Conservation (phyloP, 2,329 filamentous ascomycete genomes). For the Pestalotiopsis sp. region DNA sequence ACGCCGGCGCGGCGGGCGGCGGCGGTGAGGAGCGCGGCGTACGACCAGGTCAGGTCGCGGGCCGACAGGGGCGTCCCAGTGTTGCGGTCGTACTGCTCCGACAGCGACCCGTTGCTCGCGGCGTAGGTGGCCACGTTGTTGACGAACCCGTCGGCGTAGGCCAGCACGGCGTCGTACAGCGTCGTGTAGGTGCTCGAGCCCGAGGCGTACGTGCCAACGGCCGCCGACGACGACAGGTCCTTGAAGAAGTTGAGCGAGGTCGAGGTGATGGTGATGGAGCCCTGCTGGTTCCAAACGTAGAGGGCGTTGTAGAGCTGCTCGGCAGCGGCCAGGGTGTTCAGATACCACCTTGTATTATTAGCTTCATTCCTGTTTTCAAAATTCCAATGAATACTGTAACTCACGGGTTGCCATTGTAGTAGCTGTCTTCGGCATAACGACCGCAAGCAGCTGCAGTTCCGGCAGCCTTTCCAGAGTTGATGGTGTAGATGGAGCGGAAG, state of each 20-base stretch:
- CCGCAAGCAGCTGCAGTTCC: conserved; percentile 65
- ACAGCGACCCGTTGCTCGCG: conserved; percentile 60
- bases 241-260: conserved; percentile 73
- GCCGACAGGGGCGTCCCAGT: conserved; percentile 61
- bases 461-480: conserved; percentile 67
- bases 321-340: conserved; percentile 74
- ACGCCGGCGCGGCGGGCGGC: conserved; percentile 55
- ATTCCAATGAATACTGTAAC: neutral
- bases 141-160: conserved; percentile 64
- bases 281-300: conserved; percentile 67
- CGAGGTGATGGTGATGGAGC: conserved; percentile 64
- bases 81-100: conserved; percentile 66
- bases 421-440: conserved; percentile 72
- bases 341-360: conserved; percentile 61
- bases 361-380: neutral
- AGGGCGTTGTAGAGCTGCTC: conserved; percentile 80
- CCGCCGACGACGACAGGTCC: conserved; percentile 59
- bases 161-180: conserved; percentile 57
- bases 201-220: conserved; percentile 63
- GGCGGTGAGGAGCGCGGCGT: conserved; percentile 60
- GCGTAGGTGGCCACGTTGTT: conserved; percentile 65
- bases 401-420: conserved; percentile 73
- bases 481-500: conserved; percentile 68
- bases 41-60: conserved; percentile 54
- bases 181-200: conserved; percentile 48